Percentiles rank a stretch among this genome's conserved stretches.
phyloP scores from a whole-genome alignment of 176 grass and related monocot species.

The Ensete glaucum region DNA sequence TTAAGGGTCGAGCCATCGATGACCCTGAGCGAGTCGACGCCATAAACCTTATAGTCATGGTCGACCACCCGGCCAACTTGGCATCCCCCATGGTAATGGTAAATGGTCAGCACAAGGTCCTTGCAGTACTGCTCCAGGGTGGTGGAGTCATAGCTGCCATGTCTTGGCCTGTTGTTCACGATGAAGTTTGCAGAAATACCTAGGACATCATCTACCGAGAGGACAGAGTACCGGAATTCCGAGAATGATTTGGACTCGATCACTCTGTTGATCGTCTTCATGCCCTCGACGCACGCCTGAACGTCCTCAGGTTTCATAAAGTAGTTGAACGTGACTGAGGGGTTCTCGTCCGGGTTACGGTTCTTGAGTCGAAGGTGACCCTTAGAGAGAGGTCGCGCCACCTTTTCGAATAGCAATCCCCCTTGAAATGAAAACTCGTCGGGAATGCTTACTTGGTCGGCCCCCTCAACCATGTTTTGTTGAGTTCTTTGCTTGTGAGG shows the following conservation, averaged over 20 bases:
- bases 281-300: not conserved
- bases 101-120: constrained; percentile 7
- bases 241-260: constrained; percentile 52
- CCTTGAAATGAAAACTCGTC: constrained; percentile 46
- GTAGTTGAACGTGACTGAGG: constrained; percentile 11
- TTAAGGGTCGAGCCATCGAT: constrained; percentile 8
- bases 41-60: not conserved
- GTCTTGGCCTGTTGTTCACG: constrained; percentile 57
- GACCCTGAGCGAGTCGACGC: not conserved
- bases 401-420: constrained; percentile 23
- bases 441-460: constrained; percentile 42
- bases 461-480: too few species aligned
- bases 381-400: not conserved
- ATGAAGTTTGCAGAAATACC: constrained; percentile 45
- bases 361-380: constrained; percentile 6
- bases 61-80: not conserved
- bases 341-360: constrained; percentile 7
- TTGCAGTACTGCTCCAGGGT: constrained; percentile 36
- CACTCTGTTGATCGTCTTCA: constrained; percentile 11
- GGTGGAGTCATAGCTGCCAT: constrained; percentile 39
- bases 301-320: not conserved
- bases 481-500: too few species aligned
- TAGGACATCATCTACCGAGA: constrained; percentile 41
- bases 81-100: constrained; percentile 6
- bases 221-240: constrained; percentile 53